Evolutionary conservation across 1,139 yeast species (phyloP).

Genomic region (Debaryomyces psychrophilus): DNA sequence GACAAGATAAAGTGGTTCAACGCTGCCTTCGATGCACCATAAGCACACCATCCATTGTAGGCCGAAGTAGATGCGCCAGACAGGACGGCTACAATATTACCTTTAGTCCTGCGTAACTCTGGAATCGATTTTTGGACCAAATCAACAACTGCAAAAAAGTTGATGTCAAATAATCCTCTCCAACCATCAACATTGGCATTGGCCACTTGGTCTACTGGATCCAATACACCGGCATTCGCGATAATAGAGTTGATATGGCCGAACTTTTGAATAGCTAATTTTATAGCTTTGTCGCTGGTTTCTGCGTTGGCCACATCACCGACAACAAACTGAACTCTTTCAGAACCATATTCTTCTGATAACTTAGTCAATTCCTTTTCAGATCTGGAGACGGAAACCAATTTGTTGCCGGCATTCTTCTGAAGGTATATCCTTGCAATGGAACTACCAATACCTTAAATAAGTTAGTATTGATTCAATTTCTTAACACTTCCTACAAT

Average conservation of each 20-base stretch:
- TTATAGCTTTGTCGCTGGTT: conserved; percentile 45
- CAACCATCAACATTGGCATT: conserved; percentile 56
- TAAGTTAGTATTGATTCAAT: conserved; percentile 18
- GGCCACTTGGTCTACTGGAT: conserved; percentile 69
- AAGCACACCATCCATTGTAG: conserved; percentile 83
- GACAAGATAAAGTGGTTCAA: conserved; percentile 72
- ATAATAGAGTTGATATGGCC: conserved; percentile 72
- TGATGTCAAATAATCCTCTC: conserved; percentile 71
- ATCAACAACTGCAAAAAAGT: conserved; percentile 74
- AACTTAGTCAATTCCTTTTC: conserved; percentile 49
- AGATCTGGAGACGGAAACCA: conserved; percentile 78
- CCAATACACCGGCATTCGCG: conserved; percentile 87
- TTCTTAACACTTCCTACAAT: background rate
- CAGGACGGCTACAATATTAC: conserved; percentile 72
- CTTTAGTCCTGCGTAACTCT: conserved; percentile 56
- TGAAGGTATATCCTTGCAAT: conserved; percentile 59
- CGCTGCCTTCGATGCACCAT: conserved; percentile 90
- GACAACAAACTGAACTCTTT: conserved; percentile 54
- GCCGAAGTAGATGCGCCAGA: conserved; percentile 77
- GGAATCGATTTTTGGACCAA: conserved; percentile 64
- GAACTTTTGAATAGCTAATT: conserved; percentile 50
- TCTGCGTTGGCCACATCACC: conserved; percentile 67
- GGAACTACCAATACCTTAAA: conserved; percentile 73
- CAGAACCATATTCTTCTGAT: conserved; percentile 46
- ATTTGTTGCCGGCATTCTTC: conserved; percentile 39